phyloP scores from a whole-genome alignment of 78 protist species.

The Dictyostelium firmibasis region DNA sequence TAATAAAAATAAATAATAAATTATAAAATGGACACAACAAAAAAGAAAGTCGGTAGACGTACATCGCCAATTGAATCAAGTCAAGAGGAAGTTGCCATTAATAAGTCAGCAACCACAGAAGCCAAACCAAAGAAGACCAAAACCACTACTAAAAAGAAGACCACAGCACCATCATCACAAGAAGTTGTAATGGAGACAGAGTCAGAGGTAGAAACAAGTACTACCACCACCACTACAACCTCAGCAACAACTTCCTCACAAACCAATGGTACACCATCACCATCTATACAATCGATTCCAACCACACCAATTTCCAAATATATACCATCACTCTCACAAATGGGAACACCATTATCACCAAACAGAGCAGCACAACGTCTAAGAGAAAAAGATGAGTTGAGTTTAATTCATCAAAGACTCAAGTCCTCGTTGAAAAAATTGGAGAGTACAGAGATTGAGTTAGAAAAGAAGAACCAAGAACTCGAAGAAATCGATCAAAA shows the following conservation, averaged over 20 bases:
- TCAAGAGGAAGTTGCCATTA: background rate
- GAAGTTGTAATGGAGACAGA: background rate
- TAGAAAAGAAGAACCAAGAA: background rate
- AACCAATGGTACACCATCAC: background rate
- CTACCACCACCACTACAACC: background rate
- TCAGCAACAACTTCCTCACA: background rate
- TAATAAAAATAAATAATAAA: background rate
- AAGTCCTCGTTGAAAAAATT: background rate
- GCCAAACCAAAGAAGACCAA: background rate
- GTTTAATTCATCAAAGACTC: background rate
- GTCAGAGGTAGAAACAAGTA: background rate
- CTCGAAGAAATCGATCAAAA: background rate
- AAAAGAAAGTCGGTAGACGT: background rate
- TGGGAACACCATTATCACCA: slow-evolving; percentile 60
- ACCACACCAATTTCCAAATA: slow-evolving; percentile 6
- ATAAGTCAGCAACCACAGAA: background rate
- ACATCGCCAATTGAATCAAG: background rate
- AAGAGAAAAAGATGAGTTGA: slow-evolving; percentile 48
- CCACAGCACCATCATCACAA: background rate
- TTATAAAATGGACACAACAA: background rate
- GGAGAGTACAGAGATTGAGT: slow-evolving; percentile 15
- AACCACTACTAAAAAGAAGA: background rate
- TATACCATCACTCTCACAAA: background rate
- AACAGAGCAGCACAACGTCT: slow-evolving; percentile 4
- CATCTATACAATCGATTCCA: background rate